Evolutionary conservation across 108 stramenopile genomes (phyloP).

Genomic region (Cyclotella baltica): DNA sequence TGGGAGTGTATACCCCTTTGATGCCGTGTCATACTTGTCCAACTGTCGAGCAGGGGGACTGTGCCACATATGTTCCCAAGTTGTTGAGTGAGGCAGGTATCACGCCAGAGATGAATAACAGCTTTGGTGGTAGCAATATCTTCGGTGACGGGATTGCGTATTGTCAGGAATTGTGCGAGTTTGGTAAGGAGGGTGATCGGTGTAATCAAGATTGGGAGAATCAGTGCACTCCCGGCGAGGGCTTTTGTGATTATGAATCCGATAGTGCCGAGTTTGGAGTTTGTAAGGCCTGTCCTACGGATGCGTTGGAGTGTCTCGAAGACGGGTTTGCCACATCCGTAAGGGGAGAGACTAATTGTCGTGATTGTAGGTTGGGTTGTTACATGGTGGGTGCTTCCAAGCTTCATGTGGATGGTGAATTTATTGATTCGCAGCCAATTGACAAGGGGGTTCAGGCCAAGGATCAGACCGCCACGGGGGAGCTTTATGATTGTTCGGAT

Average conservation of each 20-base stretch:
- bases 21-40: not conserved
- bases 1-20: not conserved
- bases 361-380: too few species aligned
- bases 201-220: not conserved
- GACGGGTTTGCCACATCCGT: not conserved
- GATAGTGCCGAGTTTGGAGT: not conserved
- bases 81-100: not conserved
- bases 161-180: conserved; percentile 3
- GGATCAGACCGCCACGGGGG: not conserved
- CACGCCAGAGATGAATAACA: not conserved
- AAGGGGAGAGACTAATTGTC: not conserved
- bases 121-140: not conserved
- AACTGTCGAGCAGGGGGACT: not conserved
- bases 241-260: not conserved
- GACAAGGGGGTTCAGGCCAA: not conserved
- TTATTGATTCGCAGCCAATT: not conserved
- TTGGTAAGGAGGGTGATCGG: not conserved
- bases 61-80: not conserved
- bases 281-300: not conserved
- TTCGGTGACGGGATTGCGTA: not conserved
- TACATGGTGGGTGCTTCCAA: not conserved
- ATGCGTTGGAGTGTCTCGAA: not conserved
- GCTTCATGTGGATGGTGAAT: not conserved
- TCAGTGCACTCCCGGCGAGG: not conserved
- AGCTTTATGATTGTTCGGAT: not conserved